Conservation (phyloP, 208 protist genomes). For the Crithidia bombi region DNA sequence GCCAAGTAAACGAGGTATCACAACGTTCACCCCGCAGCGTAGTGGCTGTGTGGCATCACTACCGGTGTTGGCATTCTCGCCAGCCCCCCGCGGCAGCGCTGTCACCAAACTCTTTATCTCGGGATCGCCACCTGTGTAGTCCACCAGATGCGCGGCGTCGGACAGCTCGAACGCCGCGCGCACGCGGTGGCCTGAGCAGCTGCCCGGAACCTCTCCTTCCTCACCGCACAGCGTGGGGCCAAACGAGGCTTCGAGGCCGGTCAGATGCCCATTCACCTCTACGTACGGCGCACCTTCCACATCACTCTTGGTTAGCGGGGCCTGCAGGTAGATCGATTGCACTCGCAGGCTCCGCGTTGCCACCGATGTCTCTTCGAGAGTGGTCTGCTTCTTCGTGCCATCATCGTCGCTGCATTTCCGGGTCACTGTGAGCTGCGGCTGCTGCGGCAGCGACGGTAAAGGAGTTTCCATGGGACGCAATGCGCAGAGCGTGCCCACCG, state of each 20-base stretch:
- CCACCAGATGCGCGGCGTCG: constrained; percentile 21
- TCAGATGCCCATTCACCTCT: constrained; percentile 20
- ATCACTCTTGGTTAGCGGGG: constrained; percentile 11
- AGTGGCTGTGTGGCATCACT: neutral
- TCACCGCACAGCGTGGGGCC: neutral
- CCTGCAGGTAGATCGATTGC: constrained; percentile 13
- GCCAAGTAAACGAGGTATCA: neutral
- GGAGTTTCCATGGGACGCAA: neutral
- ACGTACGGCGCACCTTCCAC: constrained; percentile 22
- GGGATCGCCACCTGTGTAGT: constrained; percentile 27
- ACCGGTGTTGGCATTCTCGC: too few species aligned
- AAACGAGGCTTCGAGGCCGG: neutral
- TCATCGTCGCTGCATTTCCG: neutral
- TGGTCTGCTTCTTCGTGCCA: neutral
- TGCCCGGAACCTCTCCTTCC: neutral
- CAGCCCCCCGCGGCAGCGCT: constrained; percentile 7
- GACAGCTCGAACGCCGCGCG: constrained; percentile 10
- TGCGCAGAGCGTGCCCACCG: neutral
- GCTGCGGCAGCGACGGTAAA: neutral
- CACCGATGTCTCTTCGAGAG: neutral
- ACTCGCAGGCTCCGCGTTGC: constrained; percentile 4
- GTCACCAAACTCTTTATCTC: constrained; percentile 23
- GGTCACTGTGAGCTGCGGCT: neutral
- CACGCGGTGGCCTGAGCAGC: neutral
- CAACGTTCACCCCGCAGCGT: constrained; percentile 12